Evolutionary conservation across 164 flowering plant genomes (phyloP).

Genomic region (Saururus chinensis): DNA sequence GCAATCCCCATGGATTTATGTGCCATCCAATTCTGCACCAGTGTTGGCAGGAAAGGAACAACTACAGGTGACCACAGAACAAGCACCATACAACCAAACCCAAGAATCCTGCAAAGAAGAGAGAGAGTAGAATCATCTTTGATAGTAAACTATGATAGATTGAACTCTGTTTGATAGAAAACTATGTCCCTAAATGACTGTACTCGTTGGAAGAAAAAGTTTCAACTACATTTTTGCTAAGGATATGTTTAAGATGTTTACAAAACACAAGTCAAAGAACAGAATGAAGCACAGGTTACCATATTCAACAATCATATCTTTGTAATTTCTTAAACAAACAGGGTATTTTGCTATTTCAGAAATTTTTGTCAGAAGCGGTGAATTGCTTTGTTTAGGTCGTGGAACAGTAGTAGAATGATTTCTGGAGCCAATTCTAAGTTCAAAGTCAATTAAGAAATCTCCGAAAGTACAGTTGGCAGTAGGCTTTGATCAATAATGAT

Average conservation of each 20-base stretch:
- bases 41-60: slow-evolving; percentile 75
- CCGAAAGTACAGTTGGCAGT: not conserved
- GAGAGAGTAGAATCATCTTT: not conserved
- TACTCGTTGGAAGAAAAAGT: not conserved
- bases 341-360: too few relatives aligned
- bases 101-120: slow-evolving; percentile 42
- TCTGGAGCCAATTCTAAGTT: not conserved
- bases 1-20: slow-evolving; percentile 45
- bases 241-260: not conserved
- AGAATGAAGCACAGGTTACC: not conserved
- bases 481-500: too few relatives aligned
- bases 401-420: too few relatives aligned
- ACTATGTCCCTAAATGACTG: not conserved
- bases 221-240: too few relatives aligned
- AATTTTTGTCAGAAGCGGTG: not conserved
- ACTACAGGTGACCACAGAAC: slow-evolving; percentile 88
- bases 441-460: not conserved
- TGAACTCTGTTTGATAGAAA: not conserved
- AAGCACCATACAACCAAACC: slow-evolving; percentile 72
- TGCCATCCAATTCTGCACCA: slow-evolving; percentile 67
- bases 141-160: not conserved
- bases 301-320: too few relatives aligned
- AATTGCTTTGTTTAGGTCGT: too few relatives aligned
- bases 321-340: too few relatives aligned
- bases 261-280: not conserved